Evolutionary conservation across 1,284 basidiomycete genomes (phyloP).

Genomic region (Boletellus dicymbophilus): DNA sequence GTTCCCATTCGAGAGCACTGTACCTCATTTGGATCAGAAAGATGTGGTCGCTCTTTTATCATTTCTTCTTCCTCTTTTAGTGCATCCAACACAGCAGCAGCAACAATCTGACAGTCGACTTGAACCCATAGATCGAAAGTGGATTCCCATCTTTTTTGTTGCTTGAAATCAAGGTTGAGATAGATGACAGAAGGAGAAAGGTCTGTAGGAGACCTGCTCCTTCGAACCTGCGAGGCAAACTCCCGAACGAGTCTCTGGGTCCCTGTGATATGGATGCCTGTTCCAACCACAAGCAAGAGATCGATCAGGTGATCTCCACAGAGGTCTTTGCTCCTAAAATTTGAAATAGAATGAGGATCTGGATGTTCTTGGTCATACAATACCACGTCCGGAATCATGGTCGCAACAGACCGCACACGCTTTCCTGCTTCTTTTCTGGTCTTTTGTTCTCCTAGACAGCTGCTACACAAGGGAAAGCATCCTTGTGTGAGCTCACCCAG

Average conservation of each 20-base stretch:
- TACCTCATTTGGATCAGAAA: too few relatives aligned
- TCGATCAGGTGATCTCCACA: neutral
- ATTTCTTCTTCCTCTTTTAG: neutral
- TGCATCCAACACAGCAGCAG: neutral
- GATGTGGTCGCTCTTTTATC: neutral
- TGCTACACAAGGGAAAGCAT: neutral
- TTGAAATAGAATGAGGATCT: neutral
- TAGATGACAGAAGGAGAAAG: neutral
- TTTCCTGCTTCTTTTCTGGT: neutral
- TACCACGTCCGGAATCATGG: constrained; percentile 9
- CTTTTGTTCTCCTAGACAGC: neutral
- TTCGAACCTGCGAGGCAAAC: neutral
- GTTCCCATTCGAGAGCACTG: too few relatives aligned
- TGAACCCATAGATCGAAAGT: constrained; percentile 10
- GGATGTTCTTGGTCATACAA: constrained; percentile 13
- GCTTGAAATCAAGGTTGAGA: constrained; percentile 8
- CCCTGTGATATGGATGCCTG: constrained; percentile 11
- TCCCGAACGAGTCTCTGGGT: constrained; percentile 10
- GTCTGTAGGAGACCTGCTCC: neutral
- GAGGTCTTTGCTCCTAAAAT: constrained; percentile 9
- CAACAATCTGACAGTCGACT: constrained; percentile 12
- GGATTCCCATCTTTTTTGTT: constrained; percentile 5
- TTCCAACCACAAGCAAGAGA: constrained; percentile 10
- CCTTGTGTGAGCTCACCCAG: neutral
- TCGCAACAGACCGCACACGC: neutral